These are phyloP conservation scores for Claviceps purpurea DNA, from an alignment of 2,329 filamentous ascomycete species.

Conservation along the genomic window DNA sequence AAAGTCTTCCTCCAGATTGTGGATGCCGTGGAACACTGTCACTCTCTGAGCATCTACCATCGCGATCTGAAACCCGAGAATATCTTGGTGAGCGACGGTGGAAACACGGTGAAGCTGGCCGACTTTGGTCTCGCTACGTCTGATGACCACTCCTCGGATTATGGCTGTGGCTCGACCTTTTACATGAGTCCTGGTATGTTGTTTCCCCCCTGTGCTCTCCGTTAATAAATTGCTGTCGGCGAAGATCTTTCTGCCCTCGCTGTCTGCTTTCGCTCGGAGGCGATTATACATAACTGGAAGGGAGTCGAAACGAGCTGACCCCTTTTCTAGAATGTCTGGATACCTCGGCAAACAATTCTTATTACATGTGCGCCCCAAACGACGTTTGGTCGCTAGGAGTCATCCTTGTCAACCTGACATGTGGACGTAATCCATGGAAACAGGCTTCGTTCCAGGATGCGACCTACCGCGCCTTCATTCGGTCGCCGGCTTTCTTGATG, in stretches of 20 bases:
- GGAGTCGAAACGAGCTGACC: not conserved
- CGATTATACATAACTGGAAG: too few relatives aligned
- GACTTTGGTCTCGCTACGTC: constrained; percentile 93
- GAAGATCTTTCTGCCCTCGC: too few relatives aligned
- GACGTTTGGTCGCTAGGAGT: constrained; percentile 98
- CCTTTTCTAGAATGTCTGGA: constrained; percentile 65
- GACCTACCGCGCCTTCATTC: constrained; percentile 82
- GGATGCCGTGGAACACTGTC: constrained; percentile 93
- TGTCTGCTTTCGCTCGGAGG: too few relatives aligned
- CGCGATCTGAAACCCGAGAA: constrained; percentile 97
- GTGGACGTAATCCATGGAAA: constrained; percentile 98
- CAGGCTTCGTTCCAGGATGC: constrained; percentile 86
- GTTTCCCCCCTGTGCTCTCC: not conserved
- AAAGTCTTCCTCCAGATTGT: constrained; percentile 86
- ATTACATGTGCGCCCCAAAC: constrained; percentile 85
- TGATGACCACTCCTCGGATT: constrained; percentile 75
- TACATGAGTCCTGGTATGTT: constrained; percentile 96
- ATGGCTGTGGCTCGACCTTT: constrained; percentile 95
- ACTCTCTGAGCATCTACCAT: constrained; percentile 88
- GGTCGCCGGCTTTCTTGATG: constrained; percentile 76
- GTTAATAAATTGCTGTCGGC: too few relatives aligned
- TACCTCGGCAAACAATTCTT: constrained; percentile 58
- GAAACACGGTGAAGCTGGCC: constrained; percentile 84
- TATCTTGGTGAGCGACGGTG: constrained; percentile 79
- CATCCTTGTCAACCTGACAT: constrained; percentile 93